These are phyloP conservation scores for Lactarius trivialis DNA, from an alignment of 768 basidiomycete species.

Conservation along the genomic window DNA sequence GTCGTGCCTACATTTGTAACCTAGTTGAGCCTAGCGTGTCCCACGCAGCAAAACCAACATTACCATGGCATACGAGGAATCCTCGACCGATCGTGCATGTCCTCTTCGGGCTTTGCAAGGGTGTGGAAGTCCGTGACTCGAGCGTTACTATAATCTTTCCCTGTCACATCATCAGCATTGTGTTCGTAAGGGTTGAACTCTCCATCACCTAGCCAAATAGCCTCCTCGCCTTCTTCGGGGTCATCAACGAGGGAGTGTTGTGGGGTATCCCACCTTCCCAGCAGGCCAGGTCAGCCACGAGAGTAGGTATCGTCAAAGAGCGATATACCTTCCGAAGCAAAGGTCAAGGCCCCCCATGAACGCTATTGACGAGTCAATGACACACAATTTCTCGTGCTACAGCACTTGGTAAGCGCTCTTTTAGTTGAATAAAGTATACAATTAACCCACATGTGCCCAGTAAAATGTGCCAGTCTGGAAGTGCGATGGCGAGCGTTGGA, in stretches of 20 bases:
- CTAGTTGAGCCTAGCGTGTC: constrained; percentile 23
- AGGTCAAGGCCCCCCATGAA: constrained; percentile 98
- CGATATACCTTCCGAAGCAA: constrained; percentile 71
- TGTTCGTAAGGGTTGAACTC: not conserved
- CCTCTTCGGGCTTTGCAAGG: constrained; percentile 84
- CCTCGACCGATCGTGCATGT: constrained; percentile 89
- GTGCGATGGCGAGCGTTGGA: constrained; percentile 96
- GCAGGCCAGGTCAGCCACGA: constrained; percentile 7
- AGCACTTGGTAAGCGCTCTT: constrained; percentile 4
- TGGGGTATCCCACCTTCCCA: constrained; percentile 84
- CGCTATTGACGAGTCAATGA: constrained; percentile 93
- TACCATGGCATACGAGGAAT: constrained; percentile 96
- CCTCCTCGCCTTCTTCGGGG: constrained; percentile 52
- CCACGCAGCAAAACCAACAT: not conserved
- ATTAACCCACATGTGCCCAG: constrained; percentile 84
- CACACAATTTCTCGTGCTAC: constrained; percentile 96
- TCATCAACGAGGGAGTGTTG: constrained; percentile 91
- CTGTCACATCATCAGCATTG: constrained; percentile 33
- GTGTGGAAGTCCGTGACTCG: constrained; percentile 80
- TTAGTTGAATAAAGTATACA: not conserved
- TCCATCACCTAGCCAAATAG: constrained; percentile 80
- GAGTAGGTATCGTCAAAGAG: not conserved
- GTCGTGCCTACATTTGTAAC: constrained; percentile 67
- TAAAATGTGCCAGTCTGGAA: constrained; percentile 97
- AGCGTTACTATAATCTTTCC: constrained; percentile 94